These are phyloP conservation scores for Trypanosoma conorhini DNA, from an alignment of 208 protist species.

Conservation along the genomic window DNA sequence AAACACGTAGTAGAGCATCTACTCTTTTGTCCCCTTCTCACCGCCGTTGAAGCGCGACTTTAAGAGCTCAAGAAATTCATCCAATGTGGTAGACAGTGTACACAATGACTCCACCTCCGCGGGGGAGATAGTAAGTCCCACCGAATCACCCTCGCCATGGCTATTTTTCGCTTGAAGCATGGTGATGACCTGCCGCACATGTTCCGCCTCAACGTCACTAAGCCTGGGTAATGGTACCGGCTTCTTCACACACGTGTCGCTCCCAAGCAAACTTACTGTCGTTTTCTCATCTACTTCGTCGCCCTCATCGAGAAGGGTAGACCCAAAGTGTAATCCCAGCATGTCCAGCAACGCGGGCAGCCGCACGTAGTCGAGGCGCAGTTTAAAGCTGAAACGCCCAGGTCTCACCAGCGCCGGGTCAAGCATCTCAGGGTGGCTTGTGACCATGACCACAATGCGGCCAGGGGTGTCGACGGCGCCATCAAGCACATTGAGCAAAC, in stretches of 20 bases:
- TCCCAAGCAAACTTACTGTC: neutral
- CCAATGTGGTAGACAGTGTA: constrained; percentile 55
- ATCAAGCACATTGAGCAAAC: constrained; percentile 90
- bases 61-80: constrained; percentile 59
- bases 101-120: constrained; percentile 82
- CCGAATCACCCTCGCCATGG: neutral
- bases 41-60: constrained; percentile 26
- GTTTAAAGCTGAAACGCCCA: constrained; percentile 71
- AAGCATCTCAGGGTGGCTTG: constrained; percentile 82
- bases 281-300: constrained; percentile 24
- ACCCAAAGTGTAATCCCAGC: constrained; percentile 79
- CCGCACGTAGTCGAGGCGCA: constrained; percentile 76
- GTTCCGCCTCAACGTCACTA: constrained; percentile 4
- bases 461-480: constrained; percentile 87
- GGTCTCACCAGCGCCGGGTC: constrained; percentile 89
- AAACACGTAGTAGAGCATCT: neutral
- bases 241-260: neutral
- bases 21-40: constrained; percentile 4
- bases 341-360: constrained; percentile 59
- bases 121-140: constrained; percentile 52
- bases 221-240: constrained; percentile 16
- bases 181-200: constrained; percentile 19
- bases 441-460: constrained; percentile 89
- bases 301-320: constrained; percentile 24
- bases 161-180: neutral